These are phyloP conservation scores for Lipomyces chichibuensis DNA, from an alignment of 805 yeast genomes.

Conservation along the genomic window DNA sequence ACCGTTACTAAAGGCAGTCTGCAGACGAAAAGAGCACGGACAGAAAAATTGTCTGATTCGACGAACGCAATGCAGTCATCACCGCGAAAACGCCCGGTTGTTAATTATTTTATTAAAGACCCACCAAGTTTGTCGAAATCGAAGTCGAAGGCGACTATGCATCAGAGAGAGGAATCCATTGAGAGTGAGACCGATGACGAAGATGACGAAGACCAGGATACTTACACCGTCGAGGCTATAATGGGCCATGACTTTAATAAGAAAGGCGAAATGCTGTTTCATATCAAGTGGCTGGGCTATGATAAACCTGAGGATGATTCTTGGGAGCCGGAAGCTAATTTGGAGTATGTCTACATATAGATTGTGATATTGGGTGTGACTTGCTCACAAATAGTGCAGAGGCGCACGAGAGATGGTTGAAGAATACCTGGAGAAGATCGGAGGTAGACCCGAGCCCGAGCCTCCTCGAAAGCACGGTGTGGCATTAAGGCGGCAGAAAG, in stretches of 20 bases:
- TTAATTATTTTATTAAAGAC: neutral
- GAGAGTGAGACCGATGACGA: constrained; percentile 4
- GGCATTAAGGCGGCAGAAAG: neutral
- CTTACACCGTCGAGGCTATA: constrained; percentile 17
- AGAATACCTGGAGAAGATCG: constrained; percentile 10
- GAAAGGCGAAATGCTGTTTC: constrained; percentile 6
- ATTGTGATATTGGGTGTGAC: neutral
- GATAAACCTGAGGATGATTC: constrained; percentile 24
- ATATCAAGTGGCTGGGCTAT: constrained; percentile 25
- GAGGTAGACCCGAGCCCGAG: constrained; percentile 8
- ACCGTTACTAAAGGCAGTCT: neutral
- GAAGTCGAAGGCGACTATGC: neutral
- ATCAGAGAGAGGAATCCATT: neutral
- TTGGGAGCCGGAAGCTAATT: constrained; percentile 25
- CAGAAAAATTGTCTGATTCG: neutral
- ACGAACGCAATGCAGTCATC: neutral
- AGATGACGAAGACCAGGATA: constrained; percentile 10
- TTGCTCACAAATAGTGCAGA: neutral
- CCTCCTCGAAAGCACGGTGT: neutral
- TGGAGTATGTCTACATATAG: constrained; percentile 9
- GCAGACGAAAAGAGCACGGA: neutral
- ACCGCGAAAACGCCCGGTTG: neutral
- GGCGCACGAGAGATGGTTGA: constrained; percentile 8
- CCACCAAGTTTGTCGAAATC: neutral
- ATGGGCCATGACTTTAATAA: constrained; percentile 9